Conservation (phyloP, 2,329 filamentous ascomycete genomes). For the Fonsecaea monophora region DNA sequence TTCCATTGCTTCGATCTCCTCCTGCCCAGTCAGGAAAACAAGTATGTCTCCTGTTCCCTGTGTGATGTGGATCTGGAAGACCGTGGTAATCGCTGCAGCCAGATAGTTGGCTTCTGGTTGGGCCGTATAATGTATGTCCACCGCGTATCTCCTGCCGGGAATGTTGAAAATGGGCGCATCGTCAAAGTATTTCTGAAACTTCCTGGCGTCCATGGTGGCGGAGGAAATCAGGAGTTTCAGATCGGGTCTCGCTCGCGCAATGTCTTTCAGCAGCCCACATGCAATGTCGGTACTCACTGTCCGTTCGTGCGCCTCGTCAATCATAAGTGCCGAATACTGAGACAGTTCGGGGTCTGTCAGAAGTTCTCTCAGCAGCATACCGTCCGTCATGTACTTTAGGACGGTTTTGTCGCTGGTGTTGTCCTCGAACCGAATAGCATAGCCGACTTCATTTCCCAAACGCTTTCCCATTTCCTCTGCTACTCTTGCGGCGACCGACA, state of each 20-base stretch:
- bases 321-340: conserved; percentile 87
- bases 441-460: conserved; percentile 90
- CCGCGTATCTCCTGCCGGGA: conserved; percentile 84
- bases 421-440: conserved; percentile 94
- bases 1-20: conserved; percentile 91
- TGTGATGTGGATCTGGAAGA: conserved; percentile 92
- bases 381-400: conserved; percentile 96
- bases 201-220: conserved; percentile 91
- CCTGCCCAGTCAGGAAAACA: conserved; percentile 93
- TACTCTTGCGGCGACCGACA: conserved; percentile 96
- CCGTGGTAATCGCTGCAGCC: conserved; percentile 85
- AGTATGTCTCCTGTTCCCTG: conserved; percentile 86
- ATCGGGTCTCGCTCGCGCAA: conserved; percentile 81
- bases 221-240: conserved; percentile 91
- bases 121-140: conserved; percentile 89
- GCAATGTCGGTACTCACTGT: conserved; percentile 91
- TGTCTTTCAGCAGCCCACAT: conserved; percentile 85
- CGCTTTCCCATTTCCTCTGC: conserved; percentile 92
- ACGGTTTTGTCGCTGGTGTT: conserved; percentile 88
- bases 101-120: conserved; percentile 95
- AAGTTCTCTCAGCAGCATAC: conserved; percentile 89
- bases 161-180: conserved; percentile 94
- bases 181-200: conserved; percentile 91
- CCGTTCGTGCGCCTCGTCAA: conserved; percentile 96
- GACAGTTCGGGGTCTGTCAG: conserved; percentile 85